These are phyloP conservation scores for Claviceps quebecensis DNA, from an alignment of 2,329 filamentous ascomycete genomes.

Conservation along the genomic window DNA sequence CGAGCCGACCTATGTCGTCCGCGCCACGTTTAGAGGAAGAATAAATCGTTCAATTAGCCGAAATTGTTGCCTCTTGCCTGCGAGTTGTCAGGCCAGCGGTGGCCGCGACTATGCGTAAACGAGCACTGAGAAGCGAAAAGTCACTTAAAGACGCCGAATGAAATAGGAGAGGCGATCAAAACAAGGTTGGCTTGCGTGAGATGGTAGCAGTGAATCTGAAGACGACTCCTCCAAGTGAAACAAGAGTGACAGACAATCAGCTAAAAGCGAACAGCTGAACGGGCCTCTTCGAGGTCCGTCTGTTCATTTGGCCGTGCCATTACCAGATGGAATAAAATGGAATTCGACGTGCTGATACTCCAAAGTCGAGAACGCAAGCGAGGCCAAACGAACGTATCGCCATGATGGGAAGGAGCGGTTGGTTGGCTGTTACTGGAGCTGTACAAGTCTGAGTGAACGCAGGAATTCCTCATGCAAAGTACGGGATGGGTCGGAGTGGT, in stretches of 20 bases:
- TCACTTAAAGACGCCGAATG: neutral
- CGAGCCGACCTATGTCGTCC: neutral
- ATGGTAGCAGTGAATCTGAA: neutral
- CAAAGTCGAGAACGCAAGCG: neutral
- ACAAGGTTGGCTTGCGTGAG: neutral
- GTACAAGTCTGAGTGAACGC: neutral
- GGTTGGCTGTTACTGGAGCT: neutral
- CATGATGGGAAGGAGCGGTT: neutral
- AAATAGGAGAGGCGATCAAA: neutral
- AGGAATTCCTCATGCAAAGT: neutral
- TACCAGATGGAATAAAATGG: neutral
- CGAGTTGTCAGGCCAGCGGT: neutral
- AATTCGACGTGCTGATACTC: neutral
- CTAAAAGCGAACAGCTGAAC: neutral
- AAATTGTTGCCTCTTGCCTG: neutral
- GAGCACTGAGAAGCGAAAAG: neutral
- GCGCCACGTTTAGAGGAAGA: neutral
- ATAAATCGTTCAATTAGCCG: neutral
- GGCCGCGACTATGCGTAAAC: neutral
- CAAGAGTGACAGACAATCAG: neutral
- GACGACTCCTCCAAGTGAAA: neutral
- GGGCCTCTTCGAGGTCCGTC: slow-evolving; percentile 1
- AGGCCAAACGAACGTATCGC: neutral
- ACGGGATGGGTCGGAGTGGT: neutral
- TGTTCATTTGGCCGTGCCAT: neutral